Percentiles rank a stretch among this genome's conserved stretches.
Conservation (phyloP, 2,329 filamentous ascomycete species). For the Davidsoniella australis region DNA sequence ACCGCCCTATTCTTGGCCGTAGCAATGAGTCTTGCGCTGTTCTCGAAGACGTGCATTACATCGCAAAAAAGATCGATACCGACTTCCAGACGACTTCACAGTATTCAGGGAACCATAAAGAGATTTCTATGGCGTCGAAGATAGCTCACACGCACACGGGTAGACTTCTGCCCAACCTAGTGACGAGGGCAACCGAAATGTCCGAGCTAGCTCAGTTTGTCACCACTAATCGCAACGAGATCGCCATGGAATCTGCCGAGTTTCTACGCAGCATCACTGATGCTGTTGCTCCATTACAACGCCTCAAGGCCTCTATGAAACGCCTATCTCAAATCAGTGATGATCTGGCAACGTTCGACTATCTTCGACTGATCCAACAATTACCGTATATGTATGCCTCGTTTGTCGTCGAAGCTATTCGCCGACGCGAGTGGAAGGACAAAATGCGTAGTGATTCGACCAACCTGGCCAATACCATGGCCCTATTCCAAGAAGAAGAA, state of each 20-base stretch:
- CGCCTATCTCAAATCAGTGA: slow-evolving; percentile 57
- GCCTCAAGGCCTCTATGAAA: slow-evolving; percentile 47
- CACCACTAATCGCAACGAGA: slow-evolving; percentile 48
- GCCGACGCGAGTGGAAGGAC: slow-evolving; percentile 77
- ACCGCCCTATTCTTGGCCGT: slow-evolving; percentile 37
- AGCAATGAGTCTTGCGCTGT: slow-evolving; percentile 49
- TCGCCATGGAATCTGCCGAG: slow-evolving; percentile 46
- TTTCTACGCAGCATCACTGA: slow-evolving; percentile 72
- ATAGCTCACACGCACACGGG: slow-evolving; percentile 47
- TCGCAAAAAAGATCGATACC: slow-evolving; percentile 71
- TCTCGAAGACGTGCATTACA: slow-evolving; percentile 67
- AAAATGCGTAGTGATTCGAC: slow-evolving; percentile 80
- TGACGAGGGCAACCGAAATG: slow-evolving; percentile 41
- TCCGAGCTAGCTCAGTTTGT: slow-evolving; percentile 40
- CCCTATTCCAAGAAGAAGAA: slow-evolving; percentile 82
- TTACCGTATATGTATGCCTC: slow-evolving; percentile 83
- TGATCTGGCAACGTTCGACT: slow-evolving; percentile 63
- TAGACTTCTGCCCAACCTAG: slow-evolving; percentile 40
- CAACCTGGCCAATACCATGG: slow-evolving; percentile 81
- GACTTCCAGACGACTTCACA: slow-evolving; percentile 66
- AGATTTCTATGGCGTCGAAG: slow-evolving; percentile 44
- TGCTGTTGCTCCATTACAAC: slow-evolving; percentile 26
- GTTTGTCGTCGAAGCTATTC: slow-evolving; percentile 69
- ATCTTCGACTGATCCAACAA: slow-evolving; percentile 62
- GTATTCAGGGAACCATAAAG: slow-evolving; percentile 45